Evolutionary conservation across 2,329 filamentous ascomycete species (phyloP).

Genomic region (Pyrenophora teres): DNA sequence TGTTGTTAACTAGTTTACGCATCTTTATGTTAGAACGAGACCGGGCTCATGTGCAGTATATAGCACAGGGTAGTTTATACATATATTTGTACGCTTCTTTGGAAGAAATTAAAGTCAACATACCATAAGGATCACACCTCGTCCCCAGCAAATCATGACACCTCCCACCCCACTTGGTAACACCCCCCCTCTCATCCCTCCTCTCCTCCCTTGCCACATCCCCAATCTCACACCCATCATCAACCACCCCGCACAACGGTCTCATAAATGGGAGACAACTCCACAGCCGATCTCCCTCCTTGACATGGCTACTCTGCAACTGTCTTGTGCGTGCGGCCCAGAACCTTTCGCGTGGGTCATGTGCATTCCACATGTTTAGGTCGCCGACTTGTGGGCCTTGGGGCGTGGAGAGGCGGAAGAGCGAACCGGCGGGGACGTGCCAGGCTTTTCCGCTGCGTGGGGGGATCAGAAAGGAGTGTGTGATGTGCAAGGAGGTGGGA

Average conservation of each 20-base stretch:
- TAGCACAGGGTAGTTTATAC: neutral
- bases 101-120: conserved; percentile 7
- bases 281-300: conserved; percentile 75
- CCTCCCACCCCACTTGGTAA: conserved; percentile 65
- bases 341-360: conserved; percentile 79
- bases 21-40: too few species aligned
- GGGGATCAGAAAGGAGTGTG: conserved; percentile 58
- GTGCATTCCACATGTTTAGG: conserved; percentile 78
- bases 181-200: conserved; percentile 52
- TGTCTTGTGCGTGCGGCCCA: conserved; percentile 82
- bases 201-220: conserved; percentile 45
- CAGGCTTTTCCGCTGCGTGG: conserved; percentile 77
- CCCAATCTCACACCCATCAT: conserved; percentile 62
- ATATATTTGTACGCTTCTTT: too few species aligned
- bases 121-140: conserved; percentile 77
- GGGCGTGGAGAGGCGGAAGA: conserved; percentile 76
- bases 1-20: conserved; percentile 62
- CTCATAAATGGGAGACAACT: conserved; percentile 76
- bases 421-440: conserved; percentile 68
- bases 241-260: conserved; percentile 70
- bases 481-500: neutral
- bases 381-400: conserved; percentile 79
- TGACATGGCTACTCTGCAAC: conserved; percentile 76
- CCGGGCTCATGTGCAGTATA: too few species aligned
- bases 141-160: conserved; percentile 82